Conservation (phyloP, 345 rosid species). For the Viola odorata region DNA sequence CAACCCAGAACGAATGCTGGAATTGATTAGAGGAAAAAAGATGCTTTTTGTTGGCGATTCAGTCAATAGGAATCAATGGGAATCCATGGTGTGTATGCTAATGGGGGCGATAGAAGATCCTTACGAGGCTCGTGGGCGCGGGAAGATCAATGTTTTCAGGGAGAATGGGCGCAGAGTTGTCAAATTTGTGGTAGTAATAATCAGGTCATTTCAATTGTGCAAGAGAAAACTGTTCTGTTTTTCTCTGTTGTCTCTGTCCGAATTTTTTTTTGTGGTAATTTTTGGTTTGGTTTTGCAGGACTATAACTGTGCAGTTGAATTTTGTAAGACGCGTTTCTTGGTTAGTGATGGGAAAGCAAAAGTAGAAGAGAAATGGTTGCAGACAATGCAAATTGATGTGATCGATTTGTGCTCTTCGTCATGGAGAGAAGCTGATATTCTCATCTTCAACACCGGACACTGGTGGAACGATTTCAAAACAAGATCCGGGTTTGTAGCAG, state of each 20-base stretch:
- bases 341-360: constrained; percentile 85
- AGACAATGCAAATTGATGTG: constrained; percentile 71
- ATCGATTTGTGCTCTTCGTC: constrained; percentile 79
- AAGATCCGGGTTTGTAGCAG: constrained; percentile 67
- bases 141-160: constrained; percentile 66
- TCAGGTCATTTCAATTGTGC: too few species aligned
- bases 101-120: constrained; percentile 68
- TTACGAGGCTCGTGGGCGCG: constrained; percentile 74
- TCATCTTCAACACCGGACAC: constrained; percentile 90
- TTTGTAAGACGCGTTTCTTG: constrained; percentile 67
- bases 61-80: constrained; percentile 94
- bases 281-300: constrained; percentile 46
- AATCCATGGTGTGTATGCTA: constrained; percentile 86
- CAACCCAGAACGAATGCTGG: constrained; percentile 72
- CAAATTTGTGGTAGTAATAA: constrained; percentile 66
- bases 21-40: constrained; percentile 78
- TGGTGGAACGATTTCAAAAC: constrained; percentile 99
- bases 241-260: not conserved
- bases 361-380: constrained; percentile 59
- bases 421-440: constrained; percentile 89
- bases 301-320: constrained; percentile 80
- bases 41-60: constrained; percentile 96
- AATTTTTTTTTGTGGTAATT: not conserved
- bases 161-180: constrained; percentile 80
- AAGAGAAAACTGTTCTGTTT: not conserved